Conservation (phyloP, 2,329 filamentous ascomycete genomes). For the Aureobasidium sp. region DNA sequence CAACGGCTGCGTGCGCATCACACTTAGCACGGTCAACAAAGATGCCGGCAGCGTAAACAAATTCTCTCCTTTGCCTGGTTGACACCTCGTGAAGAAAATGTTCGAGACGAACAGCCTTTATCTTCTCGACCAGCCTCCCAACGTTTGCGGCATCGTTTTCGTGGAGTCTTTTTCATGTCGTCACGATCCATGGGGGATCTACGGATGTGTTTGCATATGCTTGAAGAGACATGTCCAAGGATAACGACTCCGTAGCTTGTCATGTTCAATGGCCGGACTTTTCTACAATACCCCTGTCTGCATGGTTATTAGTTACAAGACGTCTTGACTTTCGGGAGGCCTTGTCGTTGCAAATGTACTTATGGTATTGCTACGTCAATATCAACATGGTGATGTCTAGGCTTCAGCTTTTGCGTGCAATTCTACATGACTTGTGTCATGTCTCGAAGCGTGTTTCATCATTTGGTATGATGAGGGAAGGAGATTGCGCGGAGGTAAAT, state of each 20-base stretch:
- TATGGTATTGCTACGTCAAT: neutral
- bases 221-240: neutral
- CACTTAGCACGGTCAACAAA: constrained; percentile 6
- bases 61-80: neutral
- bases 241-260: constrained; percentile 1
- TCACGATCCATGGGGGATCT: neutral
- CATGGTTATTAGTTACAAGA: neutral
- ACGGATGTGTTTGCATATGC: neutral
- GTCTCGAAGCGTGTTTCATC: neutral
- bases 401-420: neutral
- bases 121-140: neutral
- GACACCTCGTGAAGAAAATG: neutral
- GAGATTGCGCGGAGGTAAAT: constrained; percentile 5
- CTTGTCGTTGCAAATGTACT: neutral
- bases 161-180: neutral
- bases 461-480: neutral
- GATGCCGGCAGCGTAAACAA: constrained; percentile 5
- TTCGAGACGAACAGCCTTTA: neutral
- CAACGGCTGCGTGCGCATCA: constrained; percentile 12
- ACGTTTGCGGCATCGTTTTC: neutral
- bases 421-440: constrained; percentile 7
- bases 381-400: neutral
- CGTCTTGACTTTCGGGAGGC: neutral
- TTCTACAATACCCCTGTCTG: neutral
- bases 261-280: neutral